Evolutionary conservation across 2,329 filamentous ascomycete genomes (phyloP).

Genomic region (Phyllachora maydis): DNA sequence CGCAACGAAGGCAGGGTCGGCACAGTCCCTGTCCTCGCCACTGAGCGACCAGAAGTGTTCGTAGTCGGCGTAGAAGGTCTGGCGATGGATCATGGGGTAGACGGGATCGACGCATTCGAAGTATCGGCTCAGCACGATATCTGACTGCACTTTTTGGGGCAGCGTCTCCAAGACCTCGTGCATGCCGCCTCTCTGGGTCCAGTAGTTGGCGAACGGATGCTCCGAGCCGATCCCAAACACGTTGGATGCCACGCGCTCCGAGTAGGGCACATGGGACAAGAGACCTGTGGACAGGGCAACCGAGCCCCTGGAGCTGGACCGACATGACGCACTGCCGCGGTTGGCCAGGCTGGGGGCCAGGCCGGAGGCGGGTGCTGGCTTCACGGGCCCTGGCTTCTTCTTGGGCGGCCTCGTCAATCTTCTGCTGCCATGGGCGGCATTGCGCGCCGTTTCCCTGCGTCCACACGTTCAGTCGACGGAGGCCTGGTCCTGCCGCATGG

Average conservation of each 20-base stretch:
- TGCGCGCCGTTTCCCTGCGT: constrained; percentile 33
- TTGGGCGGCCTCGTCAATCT: constrained; percentile 37
- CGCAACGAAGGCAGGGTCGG: constrained; percentile 49
- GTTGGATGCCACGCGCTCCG: constrained; percentile 48
- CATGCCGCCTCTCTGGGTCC: constrained; percentile 59
- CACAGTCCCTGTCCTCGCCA: constrained; percentile 31
- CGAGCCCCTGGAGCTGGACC: constrained; percentile 25
- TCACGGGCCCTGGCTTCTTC: constrained; percentile 29
- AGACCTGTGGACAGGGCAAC: constrained; percentile 37
- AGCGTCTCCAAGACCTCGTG: constrained; percentile 57
- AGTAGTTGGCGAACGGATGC: constrained; percentile 68
- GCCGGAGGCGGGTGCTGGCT: constrained; percentile 16
- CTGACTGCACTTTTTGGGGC: constrained; percentile 55
- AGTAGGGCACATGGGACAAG: constrained; percentile 54
- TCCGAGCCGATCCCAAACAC: constrained; percentile 66
- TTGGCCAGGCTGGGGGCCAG: constrained; percentile 34
- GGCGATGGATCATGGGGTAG: constrained; percentile 60
- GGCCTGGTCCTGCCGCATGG: no score
- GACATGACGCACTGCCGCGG: constrained; percentile 22
- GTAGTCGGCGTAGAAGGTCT: constrained; percentile 60
- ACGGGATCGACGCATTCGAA: constrained; percentile 59
- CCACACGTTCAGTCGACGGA: no score
- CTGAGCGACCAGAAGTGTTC: constrained; percentile 54
- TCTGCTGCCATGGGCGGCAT: constrained; percentile 27
- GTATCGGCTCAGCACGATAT: constrained; percentile 43